Conservation (phyloP, 805 yeast species). For the Komagataella ulmi region DNA sequence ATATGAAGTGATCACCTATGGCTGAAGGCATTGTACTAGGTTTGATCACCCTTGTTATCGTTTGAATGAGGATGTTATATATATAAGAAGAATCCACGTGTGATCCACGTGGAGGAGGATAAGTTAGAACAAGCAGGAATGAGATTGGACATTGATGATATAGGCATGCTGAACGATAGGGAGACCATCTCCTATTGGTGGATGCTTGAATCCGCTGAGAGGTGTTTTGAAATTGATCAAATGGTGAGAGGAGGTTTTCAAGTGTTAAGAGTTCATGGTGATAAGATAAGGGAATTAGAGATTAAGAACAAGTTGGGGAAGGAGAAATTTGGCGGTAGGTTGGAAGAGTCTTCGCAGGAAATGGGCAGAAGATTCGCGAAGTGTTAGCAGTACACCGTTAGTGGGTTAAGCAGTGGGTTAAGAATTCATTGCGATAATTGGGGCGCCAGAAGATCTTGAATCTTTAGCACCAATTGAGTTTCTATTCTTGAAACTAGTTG, state of each 20-base stretch:
- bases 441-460: too few relatives aligned
- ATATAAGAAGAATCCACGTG: neutral
- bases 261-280: neutral
- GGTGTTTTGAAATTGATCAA: neutral
- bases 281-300: neutral
- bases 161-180: neutral
- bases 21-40: neutral
- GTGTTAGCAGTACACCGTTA: too few relatives aligned
- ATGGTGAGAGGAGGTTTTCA: neutral
- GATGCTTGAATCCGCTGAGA: neutral
- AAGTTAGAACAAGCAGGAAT: neutral
- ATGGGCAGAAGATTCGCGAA: too few relatives aligned
- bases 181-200: neutral
- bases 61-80: neutral
- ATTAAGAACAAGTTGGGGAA: neutral
- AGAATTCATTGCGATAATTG: too few relatives aligned
- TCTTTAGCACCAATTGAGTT: too few relatives aligned
- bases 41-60: neutral
- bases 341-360: too few relatives aligned
- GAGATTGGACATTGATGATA: neutral
- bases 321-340: neutral
- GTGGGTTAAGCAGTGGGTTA: too few relatives aligned
- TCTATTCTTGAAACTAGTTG: too few relatives aligned
- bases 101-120: neutral
- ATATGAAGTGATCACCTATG: neutral